Conservation (phyloP, 331 rosid genomes). For the Rosa hybrid region DNA sequence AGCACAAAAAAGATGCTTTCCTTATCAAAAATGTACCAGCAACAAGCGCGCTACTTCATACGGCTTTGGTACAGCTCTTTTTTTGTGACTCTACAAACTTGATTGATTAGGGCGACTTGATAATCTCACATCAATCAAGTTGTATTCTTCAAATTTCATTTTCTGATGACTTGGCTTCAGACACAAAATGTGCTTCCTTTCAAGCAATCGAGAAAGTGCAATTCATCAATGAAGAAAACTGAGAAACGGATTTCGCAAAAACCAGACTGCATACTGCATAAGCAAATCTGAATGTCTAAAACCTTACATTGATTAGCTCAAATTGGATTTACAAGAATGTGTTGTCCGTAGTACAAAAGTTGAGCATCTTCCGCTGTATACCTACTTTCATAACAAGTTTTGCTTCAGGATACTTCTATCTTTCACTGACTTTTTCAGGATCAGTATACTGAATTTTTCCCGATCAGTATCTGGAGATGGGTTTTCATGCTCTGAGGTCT, state of each 20-base stretch:
- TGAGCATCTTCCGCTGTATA: conserved; percentile 14
- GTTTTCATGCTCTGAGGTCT: neutral
- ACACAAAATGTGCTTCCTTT: too few relatives aligned
- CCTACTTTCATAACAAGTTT: neutral
- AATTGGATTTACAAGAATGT: conserved; percentile 13
- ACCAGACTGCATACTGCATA: neutral
- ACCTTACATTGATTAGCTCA: neutral
- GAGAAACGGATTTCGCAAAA: neutral
- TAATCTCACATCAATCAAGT: too few relatives aligned
- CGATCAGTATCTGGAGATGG: neutral
- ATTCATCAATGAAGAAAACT: too few relatives aligned
- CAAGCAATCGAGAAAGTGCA: too few relatives aligned
- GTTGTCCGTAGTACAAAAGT: conserved; percentile 14
- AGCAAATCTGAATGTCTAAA: neutral
- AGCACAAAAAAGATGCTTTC: too few relatives aligned
- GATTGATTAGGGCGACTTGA: too few relatives aligned
- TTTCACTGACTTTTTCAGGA: conserved; percentile 14
- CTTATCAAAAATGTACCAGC: too few relatives aligned
- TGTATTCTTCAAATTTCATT: too few relatives aligned
- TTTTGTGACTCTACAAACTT: too few relatives aligned
- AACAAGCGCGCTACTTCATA: too few relatives aligned
- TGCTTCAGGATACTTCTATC: conserved; percentile 1
- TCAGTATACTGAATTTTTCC: neutral
- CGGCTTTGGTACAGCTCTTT: too few relatives aligned
- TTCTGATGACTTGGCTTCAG: too few relatives aligned